Percentiles rank a stretch among this genome's conserved stretches.
Evolutionary conservation across 768 basidiomycete genomes (phyloP).

Genomic region (Pleurotus tuber-regium): DNA sequence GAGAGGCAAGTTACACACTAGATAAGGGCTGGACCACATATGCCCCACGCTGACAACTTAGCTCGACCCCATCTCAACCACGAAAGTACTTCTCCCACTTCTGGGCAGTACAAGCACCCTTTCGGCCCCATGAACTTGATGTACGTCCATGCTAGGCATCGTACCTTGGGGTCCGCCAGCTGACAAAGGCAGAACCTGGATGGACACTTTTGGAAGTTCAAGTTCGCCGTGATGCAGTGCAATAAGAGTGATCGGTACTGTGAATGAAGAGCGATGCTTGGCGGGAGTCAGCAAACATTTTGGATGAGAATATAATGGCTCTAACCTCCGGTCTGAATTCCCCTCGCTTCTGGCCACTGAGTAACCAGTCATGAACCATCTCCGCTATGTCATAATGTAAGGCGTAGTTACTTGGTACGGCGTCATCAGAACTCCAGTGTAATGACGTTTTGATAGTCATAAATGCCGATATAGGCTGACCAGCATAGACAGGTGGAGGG

Average conservation of each 20-base stretch:
- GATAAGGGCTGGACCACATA: no score
- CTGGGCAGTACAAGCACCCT: conserved; percentile 79
- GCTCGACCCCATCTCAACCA: conserved; percentile 68
- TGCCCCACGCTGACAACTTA: no score
- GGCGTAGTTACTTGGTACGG: conserved; percentile 38
- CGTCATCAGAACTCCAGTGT: conserved; percentile 63
- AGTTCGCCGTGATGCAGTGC: conserved; percentile 85
- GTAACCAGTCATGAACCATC: conserved; percentile 80
- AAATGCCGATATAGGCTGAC: conserved; percentile 75
- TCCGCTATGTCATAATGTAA: conserved; percentile 85
- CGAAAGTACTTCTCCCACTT: conserved; percentile 78
- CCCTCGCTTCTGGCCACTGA: conserved; percentile 86
- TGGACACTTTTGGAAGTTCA: conserved; percentile 66
- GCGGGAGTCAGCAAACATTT: not conserved
- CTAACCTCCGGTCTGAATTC: conserved; percentile 74
- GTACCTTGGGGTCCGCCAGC: conserved; percentile 54
- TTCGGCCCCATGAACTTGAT: conserved; percentile 84
- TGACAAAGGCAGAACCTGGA: conserved; percentile 56
- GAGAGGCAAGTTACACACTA: no score
- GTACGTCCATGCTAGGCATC: conserved; percentile 65
- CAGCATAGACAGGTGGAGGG: conserved; percentile 65
- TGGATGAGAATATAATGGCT: not conserved
- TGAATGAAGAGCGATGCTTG: conserved; percentile 62
- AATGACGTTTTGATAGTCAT: conserved; percentile 71
- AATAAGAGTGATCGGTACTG: conserved; percentile 72